Conservation (phyloP, 2,329 filamentous ascomycete species). For the Huntiella omanensis region DNA sequence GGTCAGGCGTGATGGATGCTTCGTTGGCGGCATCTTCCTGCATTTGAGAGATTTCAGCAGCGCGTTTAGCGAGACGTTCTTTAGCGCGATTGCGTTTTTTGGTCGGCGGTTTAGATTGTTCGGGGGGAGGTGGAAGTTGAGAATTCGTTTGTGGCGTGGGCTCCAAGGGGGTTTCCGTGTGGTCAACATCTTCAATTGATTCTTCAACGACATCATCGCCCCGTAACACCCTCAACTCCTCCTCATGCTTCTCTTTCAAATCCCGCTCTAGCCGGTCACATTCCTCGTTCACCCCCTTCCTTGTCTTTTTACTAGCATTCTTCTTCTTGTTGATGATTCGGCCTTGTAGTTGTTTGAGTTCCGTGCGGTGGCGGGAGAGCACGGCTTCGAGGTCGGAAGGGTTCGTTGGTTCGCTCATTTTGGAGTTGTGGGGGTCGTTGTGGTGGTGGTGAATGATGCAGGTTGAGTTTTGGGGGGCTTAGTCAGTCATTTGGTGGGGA, state of each 20-base stretch:
- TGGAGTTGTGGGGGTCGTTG: too few relatives aligned
- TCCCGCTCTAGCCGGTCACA: conserved; percentile 51
- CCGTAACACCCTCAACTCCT: conserved; percentile 32
- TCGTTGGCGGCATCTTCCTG: conserved; percentile 49
- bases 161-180: conserved; percentile 11
- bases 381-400: conserved; percentile 45
- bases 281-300: conserved; percentile 56
- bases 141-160: conserved; percentile 9
- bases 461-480: too few relatives aligned
- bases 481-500: too few relatives aligned
- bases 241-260: conserved; percentile 46
- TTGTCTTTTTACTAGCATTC: conserved; percentile 75
- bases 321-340: conserved; percentile 93
- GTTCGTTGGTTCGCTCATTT: too few relatives aligned
- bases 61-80: conserved; percentile 72
- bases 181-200: conserved; percentile 11
- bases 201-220: background rate
- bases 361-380: conserved; percentile 65
- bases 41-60: conserved; percentile 47
- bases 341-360: conserved; percentile 69
- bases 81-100: conserved; percentile 85
- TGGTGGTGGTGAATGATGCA: too few relatives aligned
- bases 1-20: conserved; percentile 54
- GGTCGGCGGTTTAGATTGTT: conserved; percentile 14
- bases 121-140: too few relatives aligned